phyloP scores from a whole-genome alignment of 257 asterid genomes.

The Oldenlandia corymbosa region DNA sequence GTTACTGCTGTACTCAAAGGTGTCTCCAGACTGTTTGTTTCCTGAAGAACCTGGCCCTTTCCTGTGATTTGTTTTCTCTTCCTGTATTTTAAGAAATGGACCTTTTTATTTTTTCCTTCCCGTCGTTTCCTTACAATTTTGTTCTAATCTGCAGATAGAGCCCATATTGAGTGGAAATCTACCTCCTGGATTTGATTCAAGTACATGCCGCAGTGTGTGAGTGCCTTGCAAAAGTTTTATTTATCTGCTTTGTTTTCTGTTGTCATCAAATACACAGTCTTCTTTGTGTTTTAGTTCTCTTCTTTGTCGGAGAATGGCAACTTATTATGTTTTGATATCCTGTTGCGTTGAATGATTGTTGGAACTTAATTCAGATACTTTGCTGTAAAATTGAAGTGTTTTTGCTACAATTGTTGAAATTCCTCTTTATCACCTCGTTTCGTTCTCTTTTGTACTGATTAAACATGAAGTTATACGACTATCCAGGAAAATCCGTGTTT shows the following conservation, averaged over 20 bases:
- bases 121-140: slow-evolving; percentile 13
- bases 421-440: neutral
- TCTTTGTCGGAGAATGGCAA: slow-evolving; percentile 5
- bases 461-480: too few species aligned
- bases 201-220: slow-evolving; percentile 92
- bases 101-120: neutral
- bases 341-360: neutral
- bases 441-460: neutral
- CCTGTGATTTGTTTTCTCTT: too few species aligned
- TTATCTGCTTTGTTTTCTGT: neutral
- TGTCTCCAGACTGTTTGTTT: neutral
- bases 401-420: neutral
- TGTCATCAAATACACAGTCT: neutral
- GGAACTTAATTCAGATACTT: neutral
- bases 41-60: too few species aligned
- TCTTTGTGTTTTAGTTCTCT: slow-evolving; percentile 12
- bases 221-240: slow-evolving; percentile 28
- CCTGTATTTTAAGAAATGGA: too few species aligned
- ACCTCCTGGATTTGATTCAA: slow-evolving; percentile 85
- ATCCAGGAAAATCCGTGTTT: too few species aligned
- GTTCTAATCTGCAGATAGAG: slow-evolving; percentile 60
- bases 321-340: neutral
- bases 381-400: neutral
- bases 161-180: slow-evolving; percentile 84
- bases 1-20: too few species aligned